These are phyloP conservation scores for Athelia psychrophila DNA, from an alignment of 1,284 basidiomycete genomes.

Conservation along the genomic window DNA sequence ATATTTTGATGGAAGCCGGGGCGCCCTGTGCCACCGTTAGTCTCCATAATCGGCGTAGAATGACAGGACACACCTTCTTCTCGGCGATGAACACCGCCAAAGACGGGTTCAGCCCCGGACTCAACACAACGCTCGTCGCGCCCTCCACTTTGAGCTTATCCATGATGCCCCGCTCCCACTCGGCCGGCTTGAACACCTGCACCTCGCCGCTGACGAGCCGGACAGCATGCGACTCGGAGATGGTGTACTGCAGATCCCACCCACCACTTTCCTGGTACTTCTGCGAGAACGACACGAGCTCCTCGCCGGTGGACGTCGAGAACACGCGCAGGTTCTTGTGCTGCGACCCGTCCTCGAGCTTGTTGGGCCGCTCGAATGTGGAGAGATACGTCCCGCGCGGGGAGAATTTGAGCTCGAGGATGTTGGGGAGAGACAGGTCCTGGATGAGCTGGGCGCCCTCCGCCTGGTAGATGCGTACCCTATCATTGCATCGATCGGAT, in stretches of 20 bases:
- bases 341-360: constrained; percentile 78
- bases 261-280: constrained; percentile 81
- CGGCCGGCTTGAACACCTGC: constrained; percentile 81
- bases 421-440: constrained; percentile 68
- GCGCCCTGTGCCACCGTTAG: constrained; percentile 54
- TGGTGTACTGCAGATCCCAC: constrained; percentile 91
- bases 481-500: constrained; percentile 25
- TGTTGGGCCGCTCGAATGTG: constrained; percentile 92
- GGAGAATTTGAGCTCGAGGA: constrained; percentile 87
- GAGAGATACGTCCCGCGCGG: constrained; percentile 90
- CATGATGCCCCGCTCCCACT: constrained; percentile 76
- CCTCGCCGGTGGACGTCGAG: constrained; percentile 77
- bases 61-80: constrained; percentile 67
- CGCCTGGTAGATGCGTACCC: constrained; percentile 77
- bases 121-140: constrained; percentile 71
- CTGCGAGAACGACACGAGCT: constrained; percentile 80
- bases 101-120: constrained; percentile 81
- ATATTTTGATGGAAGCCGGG: constrained; percentile 90
- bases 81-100: constrained; percentile 91
- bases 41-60: constrained; percentile 3
- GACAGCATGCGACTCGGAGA: constrained; percentile 87
- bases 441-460: constrained; percentile 69
- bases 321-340: constrained; percentile 90
- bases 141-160: constrained; percentile 85
- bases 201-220: constrained; percentile 84